Conservation (phyloP, 2,329 filamentous ascomycete genomes). For the Periconia digitata region DNA sequence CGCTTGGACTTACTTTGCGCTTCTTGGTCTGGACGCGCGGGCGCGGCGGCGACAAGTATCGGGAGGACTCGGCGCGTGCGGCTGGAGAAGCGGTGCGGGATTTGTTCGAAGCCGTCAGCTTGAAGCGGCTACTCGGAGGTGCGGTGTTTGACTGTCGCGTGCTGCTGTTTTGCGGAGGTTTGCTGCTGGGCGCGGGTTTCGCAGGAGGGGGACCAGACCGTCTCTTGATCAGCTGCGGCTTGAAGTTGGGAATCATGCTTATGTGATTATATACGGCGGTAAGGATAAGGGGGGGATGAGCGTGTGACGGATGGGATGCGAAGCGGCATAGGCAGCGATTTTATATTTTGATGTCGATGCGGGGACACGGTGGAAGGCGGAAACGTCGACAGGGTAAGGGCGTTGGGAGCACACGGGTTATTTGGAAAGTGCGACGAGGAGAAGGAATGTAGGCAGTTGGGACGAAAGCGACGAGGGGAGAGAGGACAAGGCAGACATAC, state of each 20-base stretch:
- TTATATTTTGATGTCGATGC: neutral
- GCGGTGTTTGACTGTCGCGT: slow-evolving; percentile 11
- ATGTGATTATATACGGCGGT: neutral
- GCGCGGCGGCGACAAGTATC: slow-evolving; percentile 28
- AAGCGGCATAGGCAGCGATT: neutral
- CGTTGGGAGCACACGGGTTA: neutral
- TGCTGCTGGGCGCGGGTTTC: slow-evolving; percentile 15
- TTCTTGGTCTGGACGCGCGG: slow-evolving; percentile 30
- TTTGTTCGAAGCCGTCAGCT: slow-evolving; percentile 19
- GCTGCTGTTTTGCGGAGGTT: slow-evolving; percentile 11
- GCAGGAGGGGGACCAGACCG: slow-evolving; percentile 22
- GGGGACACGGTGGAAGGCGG: neutral
- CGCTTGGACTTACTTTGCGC: slow-evolving; percentile 37
- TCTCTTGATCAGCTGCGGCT: slow-evolving; percentile 31
- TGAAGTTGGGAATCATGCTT: slow-evolving; percentile 28
- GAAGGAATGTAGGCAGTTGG: neutral
- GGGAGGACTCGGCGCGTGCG: slow-evolving; percentile 15
- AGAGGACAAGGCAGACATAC: too few relatives aligned
- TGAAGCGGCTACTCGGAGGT: slow-evolving; percentile 31
- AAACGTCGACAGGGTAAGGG: too few relatives aligned
- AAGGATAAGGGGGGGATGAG: neutral
- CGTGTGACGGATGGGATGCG: neutral
- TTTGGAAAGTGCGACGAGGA: neutral
- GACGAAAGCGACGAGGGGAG: neutral
- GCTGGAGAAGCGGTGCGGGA: slow-evolving; percentile 12